Base-by-base conservation (phyloP, 2,329 filamentous ascomycete species). In the Talaromyces sp. region DNA sequence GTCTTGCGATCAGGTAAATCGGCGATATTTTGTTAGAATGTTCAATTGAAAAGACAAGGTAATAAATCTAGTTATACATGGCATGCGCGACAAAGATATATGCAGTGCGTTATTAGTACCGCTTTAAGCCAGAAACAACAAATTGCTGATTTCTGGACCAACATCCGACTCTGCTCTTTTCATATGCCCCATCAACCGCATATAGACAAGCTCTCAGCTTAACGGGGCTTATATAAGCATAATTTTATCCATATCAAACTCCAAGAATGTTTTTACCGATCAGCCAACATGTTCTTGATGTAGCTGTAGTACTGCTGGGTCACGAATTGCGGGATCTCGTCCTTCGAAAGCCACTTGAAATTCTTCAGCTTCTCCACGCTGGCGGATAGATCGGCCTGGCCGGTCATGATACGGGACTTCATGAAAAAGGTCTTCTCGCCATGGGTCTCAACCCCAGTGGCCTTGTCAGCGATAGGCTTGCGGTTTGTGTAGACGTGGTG, bases 381-480 rank as follows among this genome's bases (percentile, higher is more conserved):
- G 54, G 79, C 80, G 57, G 79, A 78, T 47, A 97, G 74, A 72
- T 96, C 84, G 27, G 88, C 91, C 77, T 97, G 94, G n/a, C 94
- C 94, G 30, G 92, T 91, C 89, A 97, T 90, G 72, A 99, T 97
- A 58, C 94, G 85, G 46, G 86, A 90, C 81, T 97, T 97, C 80
- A 97, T 85, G 82, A 96, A 97, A 75, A 99, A 99, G 2, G 86
- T 87, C 82, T 96, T 97, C 67, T 88, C 83, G 49, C 90, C 91
- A 51, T 81, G 75, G 50, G 81, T 74, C 61, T 78, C 52, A 52
- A 58, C 65, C 52, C 57, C 67, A 42, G 55, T 56, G 16, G 69
- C 65, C 52, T 67, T 71, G 70, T 67, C 80, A 75, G 62, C 73
- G 68, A 63, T 73, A 70, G 68, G 78, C 64, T 65, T 72, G 62